A percentile compares a stretch with the other conserved stretches of the same genome.
phyloP scores from a whole-genome alignment of 2,329 filamentous ascomycete species.

The Stachybotrys elegans region DNA sequence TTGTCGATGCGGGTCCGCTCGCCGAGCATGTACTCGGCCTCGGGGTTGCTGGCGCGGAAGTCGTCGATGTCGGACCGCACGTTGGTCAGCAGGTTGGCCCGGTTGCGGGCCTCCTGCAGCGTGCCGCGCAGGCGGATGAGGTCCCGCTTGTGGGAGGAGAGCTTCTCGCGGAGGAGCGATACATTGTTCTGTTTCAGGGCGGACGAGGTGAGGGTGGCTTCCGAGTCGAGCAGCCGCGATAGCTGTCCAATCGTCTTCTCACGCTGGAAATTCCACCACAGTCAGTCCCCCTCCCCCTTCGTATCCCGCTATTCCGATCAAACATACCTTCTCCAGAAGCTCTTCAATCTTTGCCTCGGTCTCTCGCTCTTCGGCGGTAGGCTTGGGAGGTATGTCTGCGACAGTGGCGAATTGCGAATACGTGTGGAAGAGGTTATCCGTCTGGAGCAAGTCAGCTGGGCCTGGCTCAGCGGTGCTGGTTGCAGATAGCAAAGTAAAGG shows the following conservation, averaged over 20 bases:
- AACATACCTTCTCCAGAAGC: slow-evolving; percentile 68
- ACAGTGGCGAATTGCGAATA: slow-evolving; percentile 89
- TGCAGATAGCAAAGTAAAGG: no score
- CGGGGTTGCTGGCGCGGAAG: slow-evolving; percentile 78
- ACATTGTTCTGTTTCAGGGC: slow-evolving; percentile 98
- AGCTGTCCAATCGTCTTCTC: slow-evolving; percentile 79
- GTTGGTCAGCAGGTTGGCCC: slow-evolving; percentile 83
- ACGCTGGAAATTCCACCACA: slow-evolving; percentile 48
- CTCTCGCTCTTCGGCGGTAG: slow-evolving; percentile 76
- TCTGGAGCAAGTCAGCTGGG: slow-evolving; percentile 50
- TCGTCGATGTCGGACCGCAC: slow-evolving; percentile 89
- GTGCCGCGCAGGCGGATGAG: slow-evolving; percentile 67
- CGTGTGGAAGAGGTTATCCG: slow-evolving; percentile 74
- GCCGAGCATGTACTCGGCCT: slow-evolving; percentile 92
- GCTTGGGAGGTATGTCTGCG: slow-evolving; percentile 73
- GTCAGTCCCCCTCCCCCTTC: neutral
- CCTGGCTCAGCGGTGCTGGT: no score
- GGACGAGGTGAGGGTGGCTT: slow-evolving; percentile 79
- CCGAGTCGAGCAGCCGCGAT: slow-evolving; percentile 84
- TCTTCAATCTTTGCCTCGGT: slow-evolving; percentile 81
- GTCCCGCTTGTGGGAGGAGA: slow-evolving; percentile 81
- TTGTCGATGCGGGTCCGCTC: slow-evolving; percentile 83
- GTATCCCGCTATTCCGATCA: neutral
- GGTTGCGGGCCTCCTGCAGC: slow-evolving; percentile 74
- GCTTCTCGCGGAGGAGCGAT: slow-evolving; percentile 82